A percentile compares a stretch with the other conserved stretches of the same genome.
Conservation (phyloP, 2,329 filamentous ascomycete genomes). For the Penicillium italicum region DNA sequence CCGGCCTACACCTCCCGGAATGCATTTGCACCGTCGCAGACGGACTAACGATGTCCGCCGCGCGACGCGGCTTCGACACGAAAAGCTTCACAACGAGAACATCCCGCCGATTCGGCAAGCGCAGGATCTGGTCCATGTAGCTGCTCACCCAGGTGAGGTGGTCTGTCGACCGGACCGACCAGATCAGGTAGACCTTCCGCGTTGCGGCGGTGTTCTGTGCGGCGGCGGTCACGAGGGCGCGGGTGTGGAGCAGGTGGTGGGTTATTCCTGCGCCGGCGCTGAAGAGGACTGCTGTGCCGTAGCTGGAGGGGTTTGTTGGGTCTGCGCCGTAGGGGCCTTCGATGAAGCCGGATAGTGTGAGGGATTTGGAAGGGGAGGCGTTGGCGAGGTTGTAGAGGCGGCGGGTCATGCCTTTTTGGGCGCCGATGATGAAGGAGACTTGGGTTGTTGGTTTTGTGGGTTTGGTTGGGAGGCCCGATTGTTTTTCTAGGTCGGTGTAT, state of each 20-base stretch:
- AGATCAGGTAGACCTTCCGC: constrained; percentile 59
- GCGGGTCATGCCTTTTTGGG: constrained; percentile 61
- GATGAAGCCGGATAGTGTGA: constrained; percentile 55
- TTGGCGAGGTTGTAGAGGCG: constrained; percentile 57
- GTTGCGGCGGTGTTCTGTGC: constrained; percentile 54
- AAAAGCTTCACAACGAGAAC: constrained; percentile 60
- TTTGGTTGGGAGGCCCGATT: constrained; percentile 23
- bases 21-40: constrained; percentile 60
- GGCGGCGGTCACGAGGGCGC: constrained; percentile 55
- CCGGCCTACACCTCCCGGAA: constrained; percentile 55
- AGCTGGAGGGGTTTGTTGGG: constrained; percentile 54
- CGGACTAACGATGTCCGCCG: constrained; percentile 53
- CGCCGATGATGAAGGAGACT: constrained; percentile 57
- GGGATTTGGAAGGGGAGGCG: constrained; percentile 46
- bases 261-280: constrained; percentile 65
- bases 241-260: constrained; percentile 60
- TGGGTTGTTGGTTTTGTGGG: constrained; percentile 24
- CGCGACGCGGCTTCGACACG: constrained; percentile 57
- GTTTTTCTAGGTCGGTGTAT: constrained; percentile 34
- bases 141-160: constrained; percentile 60
- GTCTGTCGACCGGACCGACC: constrained; percentile 60
- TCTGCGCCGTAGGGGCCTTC: constrained; percentile 63
- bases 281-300: constrained; percentile 64
- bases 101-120: constrained; percentile 56
- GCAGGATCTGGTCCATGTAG: constrained; percentile 64